These are phyloP conservation scores for Ogataea pini DNA, from an alignment of 805 yeast species.

Conservation along the genomic window DNA sequence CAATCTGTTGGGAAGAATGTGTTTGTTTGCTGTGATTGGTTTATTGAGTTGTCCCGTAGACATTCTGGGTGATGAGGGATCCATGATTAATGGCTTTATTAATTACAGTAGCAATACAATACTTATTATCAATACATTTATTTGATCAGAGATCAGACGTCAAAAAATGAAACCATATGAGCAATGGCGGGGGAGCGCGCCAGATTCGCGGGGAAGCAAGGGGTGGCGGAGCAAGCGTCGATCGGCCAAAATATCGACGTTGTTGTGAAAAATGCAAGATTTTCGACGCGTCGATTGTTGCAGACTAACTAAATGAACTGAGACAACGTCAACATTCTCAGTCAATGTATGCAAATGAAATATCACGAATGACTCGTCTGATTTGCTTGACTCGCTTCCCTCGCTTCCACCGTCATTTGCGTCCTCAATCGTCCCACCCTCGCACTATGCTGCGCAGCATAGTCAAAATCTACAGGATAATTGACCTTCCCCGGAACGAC, in stretches of 20 bases:
- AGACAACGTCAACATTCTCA: no score
- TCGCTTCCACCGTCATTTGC: constrained; percentile 6
- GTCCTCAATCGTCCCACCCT: constrained; percentile 20
- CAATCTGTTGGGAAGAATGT: constrained; percentile 26
- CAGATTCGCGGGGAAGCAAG: constrained; percentile 2
- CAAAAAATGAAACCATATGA: constrained; percentile 1
- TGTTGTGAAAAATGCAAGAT: no score
- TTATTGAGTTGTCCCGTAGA: constrained; percentile 16
- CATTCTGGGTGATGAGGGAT: constrained; percentile 20
- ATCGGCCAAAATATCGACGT: no score
- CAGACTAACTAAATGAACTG: no score
- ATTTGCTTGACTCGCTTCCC: no score
- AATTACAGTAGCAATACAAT: background rate
- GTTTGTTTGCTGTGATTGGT: constrained; percentile 24
- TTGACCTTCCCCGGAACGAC: constrained; percentile 41
- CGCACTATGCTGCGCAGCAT: constrained; percentile 17
- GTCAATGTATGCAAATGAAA: no score
- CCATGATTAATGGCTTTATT: constrained; percentile 1
- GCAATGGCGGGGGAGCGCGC: constrained; percentile 4
- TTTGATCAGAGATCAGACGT: constrained; percentile 2
- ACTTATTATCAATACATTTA: background rate
- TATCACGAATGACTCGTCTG: no score
- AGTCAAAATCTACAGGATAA: constrained; percentile 41
- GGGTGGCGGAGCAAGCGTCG: constrained; percentile 5
- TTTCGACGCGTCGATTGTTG: no score